Evolutionary conservation across 2,329 filamentous ascomycete species (phyloP).

Genomic region (Mycosphaerelloides madeirae): DNA sequence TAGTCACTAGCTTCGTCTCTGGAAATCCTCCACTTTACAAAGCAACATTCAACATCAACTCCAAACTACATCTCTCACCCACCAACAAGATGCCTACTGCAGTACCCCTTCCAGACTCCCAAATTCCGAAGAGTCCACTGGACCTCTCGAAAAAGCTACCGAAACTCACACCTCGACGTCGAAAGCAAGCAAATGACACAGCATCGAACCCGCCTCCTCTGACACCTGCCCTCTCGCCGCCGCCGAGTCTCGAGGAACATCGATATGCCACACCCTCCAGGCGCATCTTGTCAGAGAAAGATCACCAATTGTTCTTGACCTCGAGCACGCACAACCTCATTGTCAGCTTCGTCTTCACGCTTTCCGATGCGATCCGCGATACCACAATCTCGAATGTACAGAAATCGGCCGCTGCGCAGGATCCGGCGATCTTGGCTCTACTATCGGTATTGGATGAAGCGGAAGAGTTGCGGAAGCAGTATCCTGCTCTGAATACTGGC

Average conservation of each 20-base stretch:
- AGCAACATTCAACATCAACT: background rate
- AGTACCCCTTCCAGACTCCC: conserved; percentile 6
- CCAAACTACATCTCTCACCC: background rate
- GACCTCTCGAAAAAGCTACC: conserved; percentile 58
- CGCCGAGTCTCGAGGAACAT: conserved; percentile 54
- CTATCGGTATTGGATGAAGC: conserved; percentile 66
- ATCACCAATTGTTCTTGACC: conserved; percentile 75
- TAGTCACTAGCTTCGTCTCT: too few species aligned
- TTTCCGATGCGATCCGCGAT: conserved; percentile 75
- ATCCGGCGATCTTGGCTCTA: conserved; percentile 58
- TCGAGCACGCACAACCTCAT: conserved; percentile 74
- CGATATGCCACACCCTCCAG: conserved; percentile 63
- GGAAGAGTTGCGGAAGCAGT: conserved; percentile 59
- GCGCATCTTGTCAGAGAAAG: conserved; percentile 73
- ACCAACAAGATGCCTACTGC: conserved; percentile 8
- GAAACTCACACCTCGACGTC: conserved; percentile 62
- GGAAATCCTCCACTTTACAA: background rate
- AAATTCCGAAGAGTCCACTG: conserved; percentile 29
- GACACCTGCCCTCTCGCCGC: conserved; percentile 68
- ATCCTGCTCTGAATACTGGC: conserved; percentile 80
- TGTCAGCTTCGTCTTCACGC: conserved; percentile 76
- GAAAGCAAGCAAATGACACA: conserved; percentile 42
- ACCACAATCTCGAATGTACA: conserved; percentile 60
- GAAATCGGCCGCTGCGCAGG: conserved; percentile 49
- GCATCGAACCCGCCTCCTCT: conserved; percentile 58